Percentiles rank a stretch among this genome's conserved stretches.
These are phyloP conservation scores for Phytophthora lateralis DNA, from an alignment of 352 stramenopile genomes.

Conservation along the genomic window DNA sequence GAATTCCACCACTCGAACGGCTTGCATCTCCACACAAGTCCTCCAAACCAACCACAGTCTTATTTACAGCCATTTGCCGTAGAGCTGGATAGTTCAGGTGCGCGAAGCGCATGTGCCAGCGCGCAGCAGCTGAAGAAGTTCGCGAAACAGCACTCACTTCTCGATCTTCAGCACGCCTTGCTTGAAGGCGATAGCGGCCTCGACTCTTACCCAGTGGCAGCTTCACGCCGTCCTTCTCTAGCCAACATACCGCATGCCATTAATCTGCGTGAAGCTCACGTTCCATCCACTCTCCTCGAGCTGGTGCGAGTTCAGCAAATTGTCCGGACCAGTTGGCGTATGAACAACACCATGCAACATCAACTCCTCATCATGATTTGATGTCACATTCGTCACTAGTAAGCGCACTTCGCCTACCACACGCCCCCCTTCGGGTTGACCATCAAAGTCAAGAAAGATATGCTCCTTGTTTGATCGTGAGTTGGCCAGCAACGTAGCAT, in stretches of 20 bases:
- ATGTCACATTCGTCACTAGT: background rate
- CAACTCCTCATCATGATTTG: background rate
- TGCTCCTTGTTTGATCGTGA: background rate
- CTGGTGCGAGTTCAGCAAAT: background rate
- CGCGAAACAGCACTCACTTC: background rate
- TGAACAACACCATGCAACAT: background rate
- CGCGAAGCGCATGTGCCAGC: constrained; percentile 17
- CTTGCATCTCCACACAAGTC: background rate
- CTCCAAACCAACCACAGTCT: constrained; percentile 1
- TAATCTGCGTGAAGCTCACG: background rate
- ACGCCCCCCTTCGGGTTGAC: background rate
- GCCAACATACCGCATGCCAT: background rate
- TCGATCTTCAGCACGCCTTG: background rate
- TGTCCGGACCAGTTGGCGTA: constrained; percentile 1
- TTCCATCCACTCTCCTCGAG: constrained; percentile 4
- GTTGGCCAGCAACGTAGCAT: background rate
- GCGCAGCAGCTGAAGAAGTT: background rate
- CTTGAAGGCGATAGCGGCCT: constrained; percentile 10
- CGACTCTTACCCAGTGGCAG: background rate
- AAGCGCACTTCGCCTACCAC: background rate
- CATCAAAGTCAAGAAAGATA: background rate
- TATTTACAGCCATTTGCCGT: constrained; percentile 1
- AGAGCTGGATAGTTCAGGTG: constrained; percentile 12
- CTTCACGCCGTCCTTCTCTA: constrained; percentile 5
- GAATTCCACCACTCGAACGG: background rate